A percentile compares a stretch with the other conserved stretches of the same genome.
Conservation (phyloP, 73 alveolate genomes). For the Stentor coeruleus region DNA sequence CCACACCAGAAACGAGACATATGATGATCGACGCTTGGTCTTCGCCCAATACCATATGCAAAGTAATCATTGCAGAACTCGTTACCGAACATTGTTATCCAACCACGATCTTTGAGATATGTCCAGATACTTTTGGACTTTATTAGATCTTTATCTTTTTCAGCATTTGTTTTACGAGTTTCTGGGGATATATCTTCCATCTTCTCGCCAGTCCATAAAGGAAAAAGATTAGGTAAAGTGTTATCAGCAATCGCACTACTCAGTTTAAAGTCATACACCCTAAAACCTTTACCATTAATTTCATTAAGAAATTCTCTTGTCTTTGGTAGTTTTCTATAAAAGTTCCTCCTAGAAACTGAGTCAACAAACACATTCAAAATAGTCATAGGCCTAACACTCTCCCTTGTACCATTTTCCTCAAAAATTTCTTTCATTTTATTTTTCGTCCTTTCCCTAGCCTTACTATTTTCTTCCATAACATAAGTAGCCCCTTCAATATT, state of each 20-base stretch:
- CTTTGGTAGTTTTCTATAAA: conserved; percentile 17
- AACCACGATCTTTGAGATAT: not conserved
- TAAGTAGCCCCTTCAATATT: conserved; percentile 2
- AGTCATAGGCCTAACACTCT: not conserved
- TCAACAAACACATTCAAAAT: not conserved
- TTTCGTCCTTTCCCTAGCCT: not conserved
- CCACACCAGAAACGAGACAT: conserved; percentile 21
- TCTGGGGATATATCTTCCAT: too few relatives aligned
- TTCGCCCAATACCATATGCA: not conserved
- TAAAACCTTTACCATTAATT: not conserved
- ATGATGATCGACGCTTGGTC: not conserved
- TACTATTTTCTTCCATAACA: not conserved
- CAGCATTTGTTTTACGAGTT: not conserved
- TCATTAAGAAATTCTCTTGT: not conserved
- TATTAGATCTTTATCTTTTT: not conserved
- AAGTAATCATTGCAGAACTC: conserved; percentile 19
- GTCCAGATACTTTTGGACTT: not conserved
- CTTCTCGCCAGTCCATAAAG: not conserved
- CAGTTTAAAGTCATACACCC: conserved; percentile 1
- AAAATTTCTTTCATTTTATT: not conserved
- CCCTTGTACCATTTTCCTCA: not conserved
- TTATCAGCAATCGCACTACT: not conserved
- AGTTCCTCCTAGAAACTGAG: conserved; percentile 1
- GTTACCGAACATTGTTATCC: not conserved
- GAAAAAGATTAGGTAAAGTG: conserved; percentile 12